Percentiles rank a stretch among this genome's conserved stretches.
phyloP scores from a whole-genome alignment of 805 yeast species.

The Lipomyces spencermartinsiae region DNA sequence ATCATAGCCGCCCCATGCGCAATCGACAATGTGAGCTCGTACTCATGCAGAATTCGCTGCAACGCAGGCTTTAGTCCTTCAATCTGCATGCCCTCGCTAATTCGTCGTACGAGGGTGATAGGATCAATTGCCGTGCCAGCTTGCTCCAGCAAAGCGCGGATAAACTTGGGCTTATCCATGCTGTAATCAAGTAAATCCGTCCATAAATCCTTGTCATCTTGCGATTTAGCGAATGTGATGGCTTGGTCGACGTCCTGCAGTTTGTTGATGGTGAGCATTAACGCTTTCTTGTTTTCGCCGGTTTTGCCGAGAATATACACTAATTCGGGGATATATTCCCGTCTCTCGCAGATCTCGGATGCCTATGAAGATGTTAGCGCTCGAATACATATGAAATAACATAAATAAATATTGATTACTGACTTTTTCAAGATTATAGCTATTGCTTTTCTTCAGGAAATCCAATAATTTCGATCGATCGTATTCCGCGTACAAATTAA shows the following conservation, averaged over 20 bases:
- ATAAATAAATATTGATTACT: neutral
- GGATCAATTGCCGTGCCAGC: slow-evolving; percentile 67
- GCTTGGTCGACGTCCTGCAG: slow-evolving; percentile 82
- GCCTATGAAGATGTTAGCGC: slow-evolving; percentile 50
- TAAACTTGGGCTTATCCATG: slow-evolving; percentile 73
- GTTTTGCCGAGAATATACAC: slow-evolving; percentile 82
- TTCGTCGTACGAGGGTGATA: slow-evolving; percentile 66
- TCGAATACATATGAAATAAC: neutral
- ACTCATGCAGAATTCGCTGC: slow-evolving; percentile 65
- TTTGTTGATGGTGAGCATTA: slow-evolving; percentile 75
- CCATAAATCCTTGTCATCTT: slow-evolving; percentile 82
- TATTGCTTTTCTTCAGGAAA: slow-evolving; percentile 62
- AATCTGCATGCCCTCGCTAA: slow-evolving; percentile 67
- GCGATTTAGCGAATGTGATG: slow-evolving; percentile 71
- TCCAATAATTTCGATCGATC: slow-evolving; percentile 61
- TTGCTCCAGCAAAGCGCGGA: slow-evolving; percentile 71
- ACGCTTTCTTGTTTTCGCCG: slow-evolving; percentile 79
- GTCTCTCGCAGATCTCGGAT: slow-evolving; percentile 64
- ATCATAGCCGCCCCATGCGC: slow-evolving; percentile 32
- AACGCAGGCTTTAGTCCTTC: slow-evolving; percentile 69
- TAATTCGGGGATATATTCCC: slow-evolving; percentile 67
- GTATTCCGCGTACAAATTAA: slow-evolving; percentile 68
- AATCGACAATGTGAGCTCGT: slow-evolving; percentile 52
- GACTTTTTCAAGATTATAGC: slow-evolving; percentile 61
- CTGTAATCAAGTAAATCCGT: slow-evolving; percentile 73